phyloP scores from a whole-genome alignment of 257 asterid species.

The Solanum bukasovii region DNA sequence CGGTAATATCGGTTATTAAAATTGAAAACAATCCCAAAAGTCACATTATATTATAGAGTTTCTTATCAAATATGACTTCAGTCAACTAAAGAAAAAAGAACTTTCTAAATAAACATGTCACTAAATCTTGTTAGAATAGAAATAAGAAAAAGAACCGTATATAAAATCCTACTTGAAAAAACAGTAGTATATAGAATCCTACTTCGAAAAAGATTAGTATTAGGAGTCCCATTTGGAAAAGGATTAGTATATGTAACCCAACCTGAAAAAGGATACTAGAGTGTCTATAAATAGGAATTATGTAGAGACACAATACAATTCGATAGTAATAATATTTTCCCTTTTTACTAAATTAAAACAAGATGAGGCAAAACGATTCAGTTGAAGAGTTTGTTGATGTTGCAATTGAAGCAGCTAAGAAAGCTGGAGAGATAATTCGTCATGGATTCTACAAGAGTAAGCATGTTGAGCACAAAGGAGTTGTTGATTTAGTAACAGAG shows the following conservation, averaged over 20 bases:
- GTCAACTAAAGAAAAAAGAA: too few species aligned
- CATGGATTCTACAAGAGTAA: slow-evolving; percentile 50
- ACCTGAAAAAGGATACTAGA: not conserved
- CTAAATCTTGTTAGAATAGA: not conserved
- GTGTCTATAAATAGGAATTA: not conserved
- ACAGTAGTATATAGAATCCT: not conserved
- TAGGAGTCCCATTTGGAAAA: not conserved
- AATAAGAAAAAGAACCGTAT: not conserved
- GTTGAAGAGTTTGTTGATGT: slow-evolving; percentile 42
- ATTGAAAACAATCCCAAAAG: not conserved
- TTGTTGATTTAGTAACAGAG: slow-evolving; percentile 91
- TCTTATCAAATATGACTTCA: too few species aligned
- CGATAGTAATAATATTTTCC: not conserved
- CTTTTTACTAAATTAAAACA: not conserved
- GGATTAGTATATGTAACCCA: not conserved
- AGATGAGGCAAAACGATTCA: slow-evolving; percentile 48
- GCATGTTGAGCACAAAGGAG: slow-evolving; percentile 75
- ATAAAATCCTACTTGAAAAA: not conserved
- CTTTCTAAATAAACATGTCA: not conserved
- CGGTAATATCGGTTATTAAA: too few species aligned
- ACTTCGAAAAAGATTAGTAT: not conserved
- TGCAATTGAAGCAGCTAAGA: slow-evolving; percentile 61
- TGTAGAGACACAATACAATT: too few species aligned
- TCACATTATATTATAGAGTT: too few species aligned
- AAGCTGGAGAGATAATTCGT: slow-evolving; percentile 70